Conservation (phyloP, 1,284 basidiomycete genomes). For the Kalmanozyma brasiliensis region DNA sequence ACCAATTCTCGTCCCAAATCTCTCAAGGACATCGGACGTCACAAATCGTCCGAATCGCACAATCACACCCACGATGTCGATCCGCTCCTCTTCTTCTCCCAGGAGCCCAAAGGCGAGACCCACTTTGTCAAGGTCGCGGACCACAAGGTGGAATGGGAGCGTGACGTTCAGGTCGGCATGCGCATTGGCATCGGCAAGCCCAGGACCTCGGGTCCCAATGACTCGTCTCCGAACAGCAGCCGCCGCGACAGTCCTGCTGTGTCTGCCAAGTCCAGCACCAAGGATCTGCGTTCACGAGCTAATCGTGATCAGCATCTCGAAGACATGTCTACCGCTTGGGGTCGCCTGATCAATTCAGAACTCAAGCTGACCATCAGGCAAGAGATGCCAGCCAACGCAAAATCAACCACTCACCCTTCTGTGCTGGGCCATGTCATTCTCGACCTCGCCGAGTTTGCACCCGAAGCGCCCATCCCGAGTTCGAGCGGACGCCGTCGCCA, state of each 20-base stretch:
- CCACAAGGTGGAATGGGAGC: slow-evolving; percentile 57
- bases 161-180: slow-evolving; percentile 52
- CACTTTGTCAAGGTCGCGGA: slow-evolving; percentile 37
- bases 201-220: slow-evolving; percentile 11
- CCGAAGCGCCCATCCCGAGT: slow-evolving; percentile 70
- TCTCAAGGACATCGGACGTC: slow-evolving; percentile 17
- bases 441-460: slow-evolving; percentile 81
- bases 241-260: slow-evolving; percentile 28
- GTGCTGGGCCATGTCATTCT: slow-evolving; percentile 76
- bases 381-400: slow-evolving; percentile 36
- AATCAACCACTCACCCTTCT: slow-evolving; percentile 32
- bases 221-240: slow-evolving; percentile 20
- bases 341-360: slow-evolving; percentile 49
- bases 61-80: slow-evolving; percentile 36
- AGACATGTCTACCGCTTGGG: slow-evolving; percentile 46
- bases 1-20: slow-evolving; percentile 32
- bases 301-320: slow-evolving; percentile 32
- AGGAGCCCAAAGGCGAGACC: slow-evolving; percentile 55
- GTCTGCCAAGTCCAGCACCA: slow-evolving; percentile 40
- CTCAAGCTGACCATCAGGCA: slow-evolving; percentile 55
- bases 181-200: slow-evolving; percentile 58
- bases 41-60: slow-evolving; percentile 15
- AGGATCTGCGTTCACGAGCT: slow-evolving; percentile 28
- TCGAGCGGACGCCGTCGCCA: slow-evolving; percentile 30
- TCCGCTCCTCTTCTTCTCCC: slow-evolving; percentile 42